These are phyloP conservation scores for Dicorynia guianensis DNA, from an alignment of 306 rosid species.

Conservation along the genomic window DNA sequence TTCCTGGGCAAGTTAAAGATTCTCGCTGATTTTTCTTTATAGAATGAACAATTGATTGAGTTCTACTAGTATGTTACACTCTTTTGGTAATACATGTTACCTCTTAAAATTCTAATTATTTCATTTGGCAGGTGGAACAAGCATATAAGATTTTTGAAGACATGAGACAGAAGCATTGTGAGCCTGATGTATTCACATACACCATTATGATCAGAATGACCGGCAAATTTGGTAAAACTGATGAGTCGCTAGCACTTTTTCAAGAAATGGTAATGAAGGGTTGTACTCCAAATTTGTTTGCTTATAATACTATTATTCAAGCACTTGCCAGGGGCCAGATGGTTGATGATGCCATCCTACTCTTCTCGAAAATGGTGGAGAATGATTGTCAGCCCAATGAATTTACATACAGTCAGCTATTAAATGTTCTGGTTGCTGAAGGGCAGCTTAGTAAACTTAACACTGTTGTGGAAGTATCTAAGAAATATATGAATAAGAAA, in stretches of 20 bases:
- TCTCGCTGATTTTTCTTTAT: conserved; percentile 9
- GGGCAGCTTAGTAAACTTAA: conserved; percentile 82
- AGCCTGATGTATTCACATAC: conserved; percentile 82
- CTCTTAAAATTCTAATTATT: conserved; percentile 43
- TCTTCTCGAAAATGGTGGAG: conserved; percentile 82
- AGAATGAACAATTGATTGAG: conserved; percentile 28
- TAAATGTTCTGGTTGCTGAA: conserved; percentile 75
- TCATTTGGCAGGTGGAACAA: conserved; percentile 69
- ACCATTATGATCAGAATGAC: conserved; percentile 93
- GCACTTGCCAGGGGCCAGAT: conserved; percentile 79
- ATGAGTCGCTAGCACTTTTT: conserved; percentile 62
- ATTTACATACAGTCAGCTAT: conserved; percentile 75
- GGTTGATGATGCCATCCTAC: conserved; percentile 74
- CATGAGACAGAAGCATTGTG: conserved; percentile 85
- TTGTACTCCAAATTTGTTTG: conserved; percentile 64
- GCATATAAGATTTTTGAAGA: conserved; percentile 81
- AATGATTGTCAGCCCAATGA: conserved; percentile 81
- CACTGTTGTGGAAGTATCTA: conserved; percentile 63
- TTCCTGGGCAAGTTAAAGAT: neutral
- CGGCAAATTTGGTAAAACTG: conserved; percentile 69
- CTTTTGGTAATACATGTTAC: conserved; percentile 18
- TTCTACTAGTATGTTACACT: conserved; percentile 10
- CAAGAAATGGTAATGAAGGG: conserved; percentile 76
- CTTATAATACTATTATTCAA: conserved; percentile 82
- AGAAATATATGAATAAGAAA: conserved; percentile 62